Conservation (phyloP, 2,329 filamentous ascomycete species). For the Colletotrichum viniferum region DNA sequence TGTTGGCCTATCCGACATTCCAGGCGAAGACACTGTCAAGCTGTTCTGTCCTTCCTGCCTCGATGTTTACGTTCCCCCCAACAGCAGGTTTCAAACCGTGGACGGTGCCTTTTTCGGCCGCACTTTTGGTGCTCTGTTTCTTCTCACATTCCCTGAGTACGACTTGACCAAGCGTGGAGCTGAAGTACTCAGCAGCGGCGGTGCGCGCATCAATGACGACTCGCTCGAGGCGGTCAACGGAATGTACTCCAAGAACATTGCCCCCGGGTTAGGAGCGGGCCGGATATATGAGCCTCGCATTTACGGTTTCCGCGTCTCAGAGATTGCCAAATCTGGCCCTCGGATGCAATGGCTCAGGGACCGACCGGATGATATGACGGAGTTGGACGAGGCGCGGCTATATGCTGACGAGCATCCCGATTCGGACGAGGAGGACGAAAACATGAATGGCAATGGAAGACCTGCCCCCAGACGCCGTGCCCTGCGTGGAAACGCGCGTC, state of each 20-base stretch:
- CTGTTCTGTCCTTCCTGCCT: slow-evolving; percentile 96
- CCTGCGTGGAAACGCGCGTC: slow-evolving; percentile 41
- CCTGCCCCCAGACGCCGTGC: slow-evolving; percentile 47
- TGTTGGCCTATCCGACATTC: slow-evolving; percentile 91
- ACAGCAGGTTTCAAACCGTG: slow-evolving; percentile 95
- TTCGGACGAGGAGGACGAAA: slow-evolving; percentile 62
- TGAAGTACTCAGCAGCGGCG: slow-evolving; percentile 53
- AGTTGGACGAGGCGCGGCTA: slow-evolving; percentile 78
- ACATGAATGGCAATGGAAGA: slow-evolving; percentile 47
- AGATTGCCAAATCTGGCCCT: slow-evolving; percentile 86
- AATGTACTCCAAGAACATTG: slow-evolving; percentile 84
- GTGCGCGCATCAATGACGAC: slow-evolving; percentile 43
- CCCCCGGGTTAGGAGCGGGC: slow-evolving; percentile 79
- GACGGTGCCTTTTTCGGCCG: slow-evolving; percentile 98
- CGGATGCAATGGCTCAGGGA: slow-evolving; percentile 96
- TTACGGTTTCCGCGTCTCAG: slow-evolving; percentile 94
- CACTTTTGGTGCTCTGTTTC: slow-evolving; percentile 95
- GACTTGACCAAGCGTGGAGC: slow-evolving; percentile 78
- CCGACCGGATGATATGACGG: slow-evolving; percentile 78
- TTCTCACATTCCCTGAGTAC: slow-evolving; percentile 97
- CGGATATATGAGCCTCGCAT: slow-evolving; percentile 95
- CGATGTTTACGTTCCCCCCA: slow-evolving; percentile 96
- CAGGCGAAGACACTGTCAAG: slow-evolving; percentile 97
- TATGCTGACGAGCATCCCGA: slow-evolving; percentile 59
- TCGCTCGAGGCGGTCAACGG: slow-evolving; percentile 74